Conservation (phyloP, 139 green algal genomes). For the Monoraphidium neglectum region DNA sequence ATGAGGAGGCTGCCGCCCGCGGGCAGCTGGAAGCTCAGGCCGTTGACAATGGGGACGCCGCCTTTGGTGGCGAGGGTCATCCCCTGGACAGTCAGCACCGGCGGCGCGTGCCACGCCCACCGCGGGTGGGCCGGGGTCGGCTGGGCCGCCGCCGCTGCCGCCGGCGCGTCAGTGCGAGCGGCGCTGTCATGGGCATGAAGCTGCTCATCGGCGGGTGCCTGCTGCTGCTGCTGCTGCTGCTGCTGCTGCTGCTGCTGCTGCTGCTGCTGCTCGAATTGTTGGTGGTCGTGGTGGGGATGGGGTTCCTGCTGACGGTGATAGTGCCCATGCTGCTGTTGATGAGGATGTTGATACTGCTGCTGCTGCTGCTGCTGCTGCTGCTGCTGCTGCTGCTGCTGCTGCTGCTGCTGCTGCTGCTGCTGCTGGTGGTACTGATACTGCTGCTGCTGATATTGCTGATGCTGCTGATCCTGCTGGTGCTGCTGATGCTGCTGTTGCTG, state of each 20-base stretch:
- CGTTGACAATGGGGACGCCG: background rate
- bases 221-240: constrained; percentile 5
- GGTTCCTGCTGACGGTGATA: constrained; percentile 1
- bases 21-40: background rate
- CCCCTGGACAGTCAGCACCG: background rate
- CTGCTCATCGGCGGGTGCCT: background rate
- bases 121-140: too few relatives aligned
- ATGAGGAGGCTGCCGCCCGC: constrained; percentile 41
- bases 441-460: background rate
- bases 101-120: too few relatives aligned
- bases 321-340: too few relatives aligned
- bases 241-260: background rate
- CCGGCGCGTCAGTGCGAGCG: too few relatives aligned
- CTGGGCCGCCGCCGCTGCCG: too few relatives aligned
- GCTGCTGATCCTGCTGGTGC: too few relatives aligned
- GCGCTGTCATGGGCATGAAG: background rate
- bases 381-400: background rate
- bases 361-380: constrained; percentile 5
- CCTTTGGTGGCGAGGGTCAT: background rate
- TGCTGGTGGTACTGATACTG: background rate
- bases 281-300: too few relatives aligned
- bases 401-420: background rate
- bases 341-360: background rate
- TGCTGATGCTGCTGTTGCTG: background rate
- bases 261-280: too few relatives aligned